phyloP scores from a whole-genome alignment of 1,284 basidiomycete species.

The Boletellus sp. region DNA sequence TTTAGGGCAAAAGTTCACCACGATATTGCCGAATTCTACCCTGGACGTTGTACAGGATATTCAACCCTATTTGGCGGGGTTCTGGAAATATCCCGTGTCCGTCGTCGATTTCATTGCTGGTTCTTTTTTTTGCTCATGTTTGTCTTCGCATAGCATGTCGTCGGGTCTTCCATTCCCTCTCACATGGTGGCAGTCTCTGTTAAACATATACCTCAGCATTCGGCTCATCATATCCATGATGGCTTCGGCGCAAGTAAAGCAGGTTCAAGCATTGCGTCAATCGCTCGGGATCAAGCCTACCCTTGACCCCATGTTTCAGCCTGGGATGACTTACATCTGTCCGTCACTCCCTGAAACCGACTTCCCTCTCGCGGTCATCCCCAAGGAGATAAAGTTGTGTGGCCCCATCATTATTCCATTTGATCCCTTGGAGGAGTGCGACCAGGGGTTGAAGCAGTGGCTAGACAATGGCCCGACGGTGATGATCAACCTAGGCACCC shows the following conservation, averaged over 20 bases:
- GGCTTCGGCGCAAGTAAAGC: background rate
- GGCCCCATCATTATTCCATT: slow-evolving; percentile 1
- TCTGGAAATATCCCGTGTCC: slow-evolving; percentile 4
- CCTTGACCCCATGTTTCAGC: background rate
- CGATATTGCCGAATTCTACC: background rate
- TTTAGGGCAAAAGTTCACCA: background rate
- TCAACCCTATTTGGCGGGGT: background rate
- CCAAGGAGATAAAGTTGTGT: background rate
- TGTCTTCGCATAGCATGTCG: background rate
- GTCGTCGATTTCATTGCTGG: background rate
- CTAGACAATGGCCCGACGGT: background rate
- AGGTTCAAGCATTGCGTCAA: background rate
- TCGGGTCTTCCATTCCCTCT: slow-evolving; percentile 4
- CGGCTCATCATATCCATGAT: background rate
- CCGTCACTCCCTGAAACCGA: slow-evolving; percentile 1
- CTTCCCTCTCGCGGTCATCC: background rate
- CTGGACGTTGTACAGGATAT: background rate
- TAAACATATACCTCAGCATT: slow-evolving; percentile 4
- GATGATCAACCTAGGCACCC: background rate
- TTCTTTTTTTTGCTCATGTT: background rate
- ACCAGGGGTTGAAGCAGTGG: background rate
- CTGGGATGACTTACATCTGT: background rate
- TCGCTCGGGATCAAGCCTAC: background rate
- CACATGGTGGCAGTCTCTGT: slow-evolving; percentile 1
- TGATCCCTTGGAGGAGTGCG: slow-evolving; percentile 1